phyloP scores from a whole-genome alignment of 345 rosid species.

The Aurinia saxatilis region DNA sequence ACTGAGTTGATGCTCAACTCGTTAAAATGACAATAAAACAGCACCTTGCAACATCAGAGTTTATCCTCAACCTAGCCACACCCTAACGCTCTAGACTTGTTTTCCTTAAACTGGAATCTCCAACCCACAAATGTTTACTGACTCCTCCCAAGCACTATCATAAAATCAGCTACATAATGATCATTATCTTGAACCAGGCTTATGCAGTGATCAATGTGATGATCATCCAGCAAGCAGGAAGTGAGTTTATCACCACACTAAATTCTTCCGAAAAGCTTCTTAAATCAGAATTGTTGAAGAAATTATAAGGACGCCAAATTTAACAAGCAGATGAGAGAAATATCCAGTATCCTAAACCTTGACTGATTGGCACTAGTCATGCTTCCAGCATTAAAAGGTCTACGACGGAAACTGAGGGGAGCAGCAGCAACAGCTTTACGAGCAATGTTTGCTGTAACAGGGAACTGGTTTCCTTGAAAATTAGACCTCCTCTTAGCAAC shows the following conservation, averaged over 20 bases:
- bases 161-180: not conserved
- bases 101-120: not conserved
- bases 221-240: not conserved
- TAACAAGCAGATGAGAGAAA: slow-evolving; percentile 6
- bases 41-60: not conserved
- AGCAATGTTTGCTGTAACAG: slow-evolving; percentile 46
- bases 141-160: not conserved
- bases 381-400: slow-evolving; percentile 42
- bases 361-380: slow-evolving; percentile 38
- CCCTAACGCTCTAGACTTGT: slow-evolving; percentile 4
- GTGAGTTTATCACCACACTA: not conserved
- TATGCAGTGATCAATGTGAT: not conserved
- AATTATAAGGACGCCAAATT: not conserved
- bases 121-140: not conserved
- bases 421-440: slow-evolving; percentile 45
- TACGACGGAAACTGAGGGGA: slow-evolving; percentile 31
- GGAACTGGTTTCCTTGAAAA: slow-evolving; percentile 47
- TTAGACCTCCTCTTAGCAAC: slow-evolving; percentile 65
- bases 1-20: not conserved
- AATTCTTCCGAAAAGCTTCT: not conserved
- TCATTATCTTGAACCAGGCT: not conserved
- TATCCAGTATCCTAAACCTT: slow-evolving; percentile 43
- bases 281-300: not conserved
- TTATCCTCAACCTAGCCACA: slow-evolving; percentile 1
- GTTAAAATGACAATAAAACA: not conserved